These are phyloP conservation scores for Kwoniella botswanensis DNA, from an alignment of 768 basidiomycete genomes.

Conservation along the genomic window DNA sequence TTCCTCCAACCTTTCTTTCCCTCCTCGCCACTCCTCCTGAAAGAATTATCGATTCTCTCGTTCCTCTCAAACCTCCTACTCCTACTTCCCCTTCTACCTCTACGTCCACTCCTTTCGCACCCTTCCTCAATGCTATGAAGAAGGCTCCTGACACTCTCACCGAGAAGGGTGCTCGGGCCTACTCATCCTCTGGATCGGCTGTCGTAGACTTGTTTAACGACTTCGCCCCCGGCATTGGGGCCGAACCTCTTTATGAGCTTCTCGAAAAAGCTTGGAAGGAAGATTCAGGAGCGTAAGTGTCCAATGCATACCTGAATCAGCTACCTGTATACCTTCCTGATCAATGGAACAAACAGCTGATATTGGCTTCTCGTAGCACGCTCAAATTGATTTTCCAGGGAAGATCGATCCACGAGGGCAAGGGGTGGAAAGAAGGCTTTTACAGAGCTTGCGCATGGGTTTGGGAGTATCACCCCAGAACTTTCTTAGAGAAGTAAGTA, in stretches of 20 bases:
- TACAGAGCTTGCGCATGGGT: constrained; percentile 71
- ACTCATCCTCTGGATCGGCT: constrained; percentile 19
- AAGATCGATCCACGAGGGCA: constrained; percentile 72
- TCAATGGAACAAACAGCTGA: not conserved
- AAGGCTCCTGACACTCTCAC: constrained; percentile 24
- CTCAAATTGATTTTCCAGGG: constrained; percentile 71
- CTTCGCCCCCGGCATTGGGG: constrained; percentile 20
- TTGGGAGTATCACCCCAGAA: constrained; percentile 70
- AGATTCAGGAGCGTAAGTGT: constrained; percentile 60
- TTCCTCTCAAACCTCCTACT: constrained; percentile 8
- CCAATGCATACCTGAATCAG: not conserved
- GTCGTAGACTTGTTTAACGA: constrained; percentile 39
- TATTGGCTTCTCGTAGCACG: constrained; percentile 58
- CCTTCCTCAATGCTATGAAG: constrained; percentile 31
- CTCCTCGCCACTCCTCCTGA: constrained; percentile 19
- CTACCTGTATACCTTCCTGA: too few species aligned
- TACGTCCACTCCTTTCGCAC: not conserved
- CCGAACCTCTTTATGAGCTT: constrained; percentile 31
- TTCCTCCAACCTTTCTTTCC: constrained; percentile 11
- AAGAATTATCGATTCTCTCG: constrained; percentile 1
- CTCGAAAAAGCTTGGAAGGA: constrained; percentile 67
- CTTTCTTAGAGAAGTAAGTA: constrained; percentile 66
- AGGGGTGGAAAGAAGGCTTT: constrained; percentile 66
- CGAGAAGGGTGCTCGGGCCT: constrained; percentile 34
- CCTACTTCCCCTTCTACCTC: not conserved